These are phyloP conservation scores for Chionographis japonica DNA, from an alignment of 106 monocot genomes.

Conservation along the genomic window DNA sequence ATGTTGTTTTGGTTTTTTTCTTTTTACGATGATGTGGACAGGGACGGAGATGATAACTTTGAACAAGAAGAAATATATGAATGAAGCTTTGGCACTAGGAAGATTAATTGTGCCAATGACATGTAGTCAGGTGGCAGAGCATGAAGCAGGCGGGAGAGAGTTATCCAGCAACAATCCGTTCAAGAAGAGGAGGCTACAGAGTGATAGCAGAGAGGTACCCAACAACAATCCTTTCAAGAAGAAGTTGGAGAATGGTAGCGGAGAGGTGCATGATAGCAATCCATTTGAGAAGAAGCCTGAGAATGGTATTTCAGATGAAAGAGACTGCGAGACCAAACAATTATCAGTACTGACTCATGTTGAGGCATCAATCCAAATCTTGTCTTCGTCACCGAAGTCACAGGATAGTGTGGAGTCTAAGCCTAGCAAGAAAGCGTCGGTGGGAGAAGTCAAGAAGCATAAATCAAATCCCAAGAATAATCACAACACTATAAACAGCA, in stretches of 20 bases:
- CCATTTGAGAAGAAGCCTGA: no score
- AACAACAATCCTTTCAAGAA: no score
- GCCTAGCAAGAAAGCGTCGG: neutral
- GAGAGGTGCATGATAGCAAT: no score
- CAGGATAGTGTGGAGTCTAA: slow-evolving; percentile 30
- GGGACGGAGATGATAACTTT: slow-evolving; percentile 9
- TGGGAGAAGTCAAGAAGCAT: slow-evolving; percentile 6
- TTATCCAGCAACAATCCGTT: slow-evolving; percentile 78
- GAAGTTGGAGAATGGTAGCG: no score
- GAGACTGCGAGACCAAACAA: neutral
- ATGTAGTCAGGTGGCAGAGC: slow-evolving; percentile 5
- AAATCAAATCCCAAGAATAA: slow-evolving; percentile 20
- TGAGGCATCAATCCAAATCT: neutral
- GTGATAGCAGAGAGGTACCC: neutral
- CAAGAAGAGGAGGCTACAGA: slow-evolving; percentile 52
- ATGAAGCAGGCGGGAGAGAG: slow-evolving; percentile 11
- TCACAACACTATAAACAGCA: slow-evolving; percentile 15
- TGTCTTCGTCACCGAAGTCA: slow-evolving; percentile 17
- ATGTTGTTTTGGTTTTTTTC: neutral
- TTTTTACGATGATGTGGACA: slow-evolving; percentile 8
- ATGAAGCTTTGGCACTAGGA: slow-evolving; percentile 54
- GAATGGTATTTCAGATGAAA: neutral
- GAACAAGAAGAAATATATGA: slow-evolving; percentile 35
- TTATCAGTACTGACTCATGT: neutral
- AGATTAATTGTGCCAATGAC: slow-evolving; percentile 33